Evolutionary conservation across 106 monocot species (phyloP).

Genomic region (Triglochin maritima): DNA sequence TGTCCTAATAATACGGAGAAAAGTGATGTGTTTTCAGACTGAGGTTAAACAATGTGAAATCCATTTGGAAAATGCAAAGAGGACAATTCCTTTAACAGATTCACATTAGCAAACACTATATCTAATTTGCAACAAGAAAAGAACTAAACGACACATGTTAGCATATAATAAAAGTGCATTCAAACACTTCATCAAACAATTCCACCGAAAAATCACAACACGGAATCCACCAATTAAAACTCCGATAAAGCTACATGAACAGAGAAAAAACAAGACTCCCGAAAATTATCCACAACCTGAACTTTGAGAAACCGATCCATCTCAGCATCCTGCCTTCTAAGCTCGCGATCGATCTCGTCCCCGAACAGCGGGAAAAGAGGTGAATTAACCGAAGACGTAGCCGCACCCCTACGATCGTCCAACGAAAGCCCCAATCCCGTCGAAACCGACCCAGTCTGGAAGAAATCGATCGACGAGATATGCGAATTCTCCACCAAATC

Average conservation of each 20-base stretch:
- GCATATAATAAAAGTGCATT: too few species aligned
- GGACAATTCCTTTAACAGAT: too few species aligned
- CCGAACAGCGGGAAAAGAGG: slow-evolving; percentile 29
- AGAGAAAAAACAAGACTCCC: neutral
- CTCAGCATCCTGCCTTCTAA: slow-evolving; percentile 65
- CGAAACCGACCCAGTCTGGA: slow-evolving; percentile 54
- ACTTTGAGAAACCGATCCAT: slow-evolving; percentile 56
- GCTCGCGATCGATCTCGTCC: slow-evolving; percentile 49
- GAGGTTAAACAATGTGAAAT: too few species aligned
- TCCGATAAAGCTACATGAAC: neutral
- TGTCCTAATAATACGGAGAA: too few species aligned
- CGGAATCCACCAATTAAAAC: too few species aligned
- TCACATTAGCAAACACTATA: too few species aligned
- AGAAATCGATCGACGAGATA: slow-evolving; percentile 55
- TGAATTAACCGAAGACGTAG: slow-evolving; percentile 28
- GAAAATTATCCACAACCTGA: slow-evolving; percentile 26
- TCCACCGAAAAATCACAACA: too few species aligned
- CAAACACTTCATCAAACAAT: too few species aligned
- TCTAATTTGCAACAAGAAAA: too few species aligned
- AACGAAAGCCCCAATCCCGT: slow-evolving; percentile 51
- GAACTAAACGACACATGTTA: too few species aligned
- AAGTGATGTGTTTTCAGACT: too few species aligned
- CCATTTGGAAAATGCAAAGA: too few species aligned
- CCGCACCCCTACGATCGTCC: slow-evolving; percentile 28
- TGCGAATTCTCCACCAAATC: slow-evolving; percentile 50